Percentiles rank a stretch among this genome's conserved stretches.
phyloP scores from a whole-genome alignment of 2,329 filamentous ascomycete species.

The Penicillium frequentans region DNA sequence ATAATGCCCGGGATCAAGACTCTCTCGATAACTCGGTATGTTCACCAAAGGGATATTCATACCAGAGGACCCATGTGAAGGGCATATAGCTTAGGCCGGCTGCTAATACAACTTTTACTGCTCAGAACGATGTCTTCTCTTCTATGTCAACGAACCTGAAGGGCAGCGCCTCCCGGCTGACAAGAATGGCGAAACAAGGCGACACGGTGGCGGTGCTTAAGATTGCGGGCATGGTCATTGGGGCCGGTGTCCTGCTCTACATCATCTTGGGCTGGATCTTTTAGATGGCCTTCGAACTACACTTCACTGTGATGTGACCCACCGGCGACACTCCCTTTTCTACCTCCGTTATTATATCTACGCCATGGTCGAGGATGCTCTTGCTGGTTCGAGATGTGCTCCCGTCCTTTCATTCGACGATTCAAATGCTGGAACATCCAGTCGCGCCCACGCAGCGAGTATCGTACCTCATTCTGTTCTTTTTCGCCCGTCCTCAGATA shows the following conservation, averaged over 20 bases:
- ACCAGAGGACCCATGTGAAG: not conserved
- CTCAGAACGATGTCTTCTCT: constrained; percentile 83
- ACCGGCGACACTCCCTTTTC: not conserved
- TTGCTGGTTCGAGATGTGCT: constrained; percentile 21
- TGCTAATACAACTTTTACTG: constrained; percentile 1
- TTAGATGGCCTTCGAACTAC: constrained; percentile 13
- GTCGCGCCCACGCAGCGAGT: no score
- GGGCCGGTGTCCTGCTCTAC: constrained; percentile 70
- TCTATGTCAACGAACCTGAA: constrained; percentile 80
- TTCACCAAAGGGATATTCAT: constrained; percentile 11
- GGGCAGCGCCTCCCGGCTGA: constrained; percentile 77
- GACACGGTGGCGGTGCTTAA: constrained; percentile 92
- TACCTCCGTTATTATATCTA: not conserved
- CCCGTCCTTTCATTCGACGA: not conserved
- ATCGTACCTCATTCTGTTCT: not conserved
- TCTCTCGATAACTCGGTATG: constrained; percentile 84
- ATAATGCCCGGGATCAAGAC: constrained; percentile 84
- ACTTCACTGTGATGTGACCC: not conserved
- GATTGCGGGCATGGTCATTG: constrained; percentile 79
- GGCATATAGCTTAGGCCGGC: not conserved
- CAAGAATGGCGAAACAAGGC: constrained; percentile 85
- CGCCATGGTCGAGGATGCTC: constrained; percentile 6
- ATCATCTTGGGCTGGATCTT: constrained; percentile 68
- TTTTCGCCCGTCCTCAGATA: not conserved
- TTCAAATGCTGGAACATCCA: not conserved